Percentiles rank a stretch among this genome's conserved stretches.
Conservation (phyloP, 2,329 filamentous ascomycete genomes). For the Cephalotrichum gorgonifer region DNA sequence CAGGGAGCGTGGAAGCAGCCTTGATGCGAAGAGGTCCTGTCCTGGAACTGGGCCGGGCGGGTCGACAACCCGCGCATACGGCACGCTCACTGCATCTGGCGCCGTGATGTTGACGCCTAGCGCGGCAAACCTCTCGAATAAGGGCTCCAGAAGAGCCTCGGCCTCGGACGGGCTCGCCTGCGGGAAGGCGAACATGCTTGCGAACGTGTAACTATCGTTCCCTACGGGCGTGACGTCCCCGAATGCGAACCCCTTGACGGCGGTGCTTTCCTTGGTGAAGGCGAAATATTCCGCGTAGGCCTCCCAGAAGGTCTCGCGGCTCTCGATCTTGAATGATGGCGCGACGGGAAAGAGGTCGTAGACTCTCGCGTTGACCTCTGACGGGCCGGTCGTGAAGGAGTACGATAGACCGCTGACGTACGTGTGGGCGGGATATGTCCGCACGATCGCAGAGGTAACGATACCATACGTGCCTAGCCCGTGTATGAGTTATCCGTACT, state of each 20-base stretch:
- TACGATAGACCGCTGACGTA: conserved; percentile 21
- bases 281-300: conserved; percentile 20
- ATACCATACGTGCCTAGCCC: conserved; percentile 28
- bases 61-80: conserved; percentile 2
- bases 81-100: conserved; percentile 10
- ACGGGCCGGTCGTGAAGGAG: conserved; percentile 10
- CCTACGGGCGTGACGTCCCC: conserved; percentile 17
- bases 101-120: conserved; percentile 16
- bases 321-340: conserved; percentile 14
- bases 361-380: background rate
- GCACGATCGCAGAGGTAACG: conserved; percentile 25
- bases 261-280: conserved; percentile 20
- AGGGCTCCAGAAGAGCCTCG: conserved; percentile 26
- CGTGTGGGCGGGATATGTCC: conserved; percentile 21
- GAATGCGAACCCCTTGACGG: conserved; percentile 23
- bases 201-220: conserved; percentile 12
- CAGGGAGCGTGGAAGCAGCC: conserved; percentile 18
- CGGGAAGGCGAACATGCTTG: conserved; percentile 21
- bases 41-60: conserved; percentile 16
- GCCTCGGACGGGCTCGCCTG: conserved; percentile 18
- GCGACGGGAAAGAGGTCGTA: conserved; percentile 2
- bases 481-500: background rate
- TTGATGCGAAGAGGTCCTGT: conserved; percentile 18
- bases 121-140: conserved; percentile 17
- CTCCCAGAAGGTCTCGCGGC: conserved; percentile 14